Base-by-base conservation (phyloP, 805 yeast species). In the Metschnikowia shivogae region DNA sequence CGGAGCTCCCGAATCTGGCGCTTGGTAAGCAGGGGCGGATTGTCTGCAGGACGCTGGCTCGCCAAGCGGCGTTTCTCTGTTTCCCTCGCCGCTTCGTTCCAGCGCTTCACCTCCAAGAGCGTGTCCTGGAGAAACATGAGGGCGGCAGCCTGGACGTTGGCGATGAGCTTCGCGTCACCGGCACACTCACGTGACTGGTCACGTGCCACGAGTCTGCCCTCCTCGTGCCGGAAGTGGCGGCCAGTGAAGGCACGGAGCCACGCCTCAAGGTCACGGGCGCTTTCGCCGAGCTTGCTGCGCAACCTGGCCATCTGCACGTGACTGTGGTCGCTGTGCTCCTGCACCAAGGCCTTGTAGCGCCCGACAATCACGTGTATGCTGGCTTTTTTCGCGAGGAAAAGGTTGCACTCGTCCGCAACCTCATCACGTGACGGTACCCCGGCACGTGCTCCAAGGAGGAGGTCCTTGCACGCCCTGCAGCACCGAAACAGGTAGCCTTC, bases 401-500 rank as follows among this genome's bases (percentile, higher is more conserved):
- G 46, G 30, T 55, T 53, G 29, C 63, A 57, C n/a, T 63, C 48
- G 22, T 34, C 50, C 6, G 39, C 43, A 9, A 36, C 36, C n/a
- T 37, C 42, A 4, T 32, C 36, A 5, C 28, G 27, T 27, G 19
- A 13, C 4, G 38, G 8, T 2, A 19, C 35, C 12, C 13, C 39
- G 14, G 14, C 20, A 9, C 42, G 27, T 5, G 20, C 80, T 32
- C 74, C 70, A 47, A 86, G 80, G 24, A 90, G 64, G 4, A 68
- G 64, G 49, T 79, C 68, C 43, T 85, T 82, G 66, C 99, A 92
- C 27, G 71, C 66, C 3, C 74, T 64, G 64, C 98, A 92, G 29
- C 89, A 63, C 33, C 96, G 61, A 8, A 86, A 35, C 30, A 53
- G 44, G 27, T 43, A 50, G 10, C 12, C 30, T n/a, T 13, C 32